Base-by-base conservation (phyloP, 2,329 filamentous ascomycete species). In the Didymella keratinophila region DNA sequence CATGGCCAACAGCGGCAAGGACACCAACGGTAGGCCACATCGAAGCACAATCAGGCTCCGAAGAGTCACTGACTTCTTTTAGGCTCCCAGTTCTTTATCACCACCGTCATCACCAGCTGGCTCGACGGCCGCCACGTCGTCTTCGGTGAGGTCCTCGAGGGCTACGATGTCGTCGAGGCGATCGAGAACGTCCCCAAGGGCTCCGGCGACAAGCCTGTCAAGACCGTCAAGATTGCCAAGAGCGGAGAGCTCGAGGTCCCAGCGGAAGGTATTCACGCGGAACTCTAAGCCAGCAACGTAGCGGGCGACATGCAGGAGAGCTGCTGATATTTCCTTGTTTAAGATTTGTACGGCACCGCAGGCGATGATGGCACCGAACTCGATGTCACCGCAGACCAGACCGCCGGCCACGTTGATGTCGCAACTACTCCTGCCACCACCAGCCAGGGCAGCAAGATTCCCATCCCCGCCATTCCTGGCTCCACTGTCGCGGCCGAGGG, bases 71-170 rank as follows among this genome's bases (percentile, higher is more conserved):
- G 49, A 52, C 39, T 27, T 18, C 10, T 16, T 93, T 93, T 76
- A 52, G 91, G 91, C 76, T 92, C 89, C 58, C 91, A 95, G 78
- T 95, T 95, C 84, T 95, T 95, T 85, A 93, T 95, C 78, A 95
- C 92, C 73, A 94, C 91, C 68, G 89, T 88, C 73, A 77, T 92
- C 72, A 94, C 91, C 72, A 85, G 85, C 62, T 94, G 92, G 90
- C 87, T 95, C 73, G 89, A 95, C 77, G 90, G 90, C 77, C 85
- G 84, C 71, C 91, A 95, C 81, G 92, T 95, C 72, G 91, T 95
- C 74, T 95, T 95, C 77, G 91, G 91, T 76, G 91, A 96, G 81
- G 89, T 96, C 66, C 84, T 95, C 68, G 91, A 95, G 82, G 92
- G 92, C 76, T 91, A 90, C 80, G 90, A 94, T 6, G 77, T 95